Evolutionary conservation across 1,284 basidiomycete genomes (phyloP).

Genomic region (Anthracocystis panici-leucophaei): DNA sequence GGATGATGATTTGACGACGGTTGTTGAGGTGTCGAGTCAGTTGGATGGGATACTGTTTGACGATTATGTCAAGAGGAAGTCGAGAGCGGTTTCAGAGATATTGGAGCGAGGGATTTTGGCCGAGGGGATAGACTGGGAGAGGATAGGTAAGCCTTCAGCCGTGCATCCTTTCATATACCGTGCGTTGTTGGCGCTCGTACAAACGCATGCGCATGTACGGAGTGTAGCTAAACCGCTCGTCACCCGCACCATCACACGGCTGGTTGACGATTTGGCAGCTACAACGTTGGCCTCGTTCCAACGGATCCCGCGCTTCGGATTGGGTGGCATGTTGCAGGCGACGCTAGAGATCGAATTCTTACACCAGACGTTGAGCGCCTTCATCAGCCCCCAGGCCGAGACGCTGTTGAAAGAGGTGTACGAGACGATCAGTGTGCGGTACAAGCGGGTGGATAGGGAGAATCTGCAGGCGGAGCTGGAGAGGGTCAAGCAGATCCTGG

Average conservation of each 20-base stretch:
- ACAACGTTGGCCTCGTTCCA: constrained; percentile 86
- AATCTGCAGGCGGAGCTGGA: constrained; percentile 79
- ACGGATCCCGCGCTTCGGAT: constrained; percentile 88
- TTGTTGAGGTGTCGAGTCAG: constrained; percentile 82
- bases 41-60: constrained; percentile 89
- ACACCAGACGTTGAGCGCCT: constrained; percentile 91
- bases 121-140: constrained; percentile 87
- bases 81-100: constrained; percentile 77
- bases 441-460: constrained; percentile 69
- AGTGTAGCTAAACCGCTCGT: constrained; percentile 81
- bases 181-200: constrained; percentile 86
- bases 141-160: constrained; percentile 83
- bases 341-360: constrained; percentile 99
- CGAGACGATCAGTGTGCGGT: constrained; percentile 91
- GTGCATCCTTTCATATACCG: constrained; percentile 95
- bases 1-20: constrained; percentile 81
- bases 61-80: constrained; percentile 85
- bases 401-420: constrained; percentile 89
- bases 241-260: constrained; percentile 81
- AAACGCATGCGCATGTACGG: constrained; percentile 90
- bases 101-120: constrained; percentile 84
- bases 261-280: constrained; percentile 85
- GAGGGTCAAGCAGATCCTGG: constrained; percentile 87
- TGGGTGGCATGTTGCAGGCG: constrained; percentile 98
- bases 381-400: constrained; percentile 84